These are phyloP conservation scores for Magnusiomyces paraingens DNA, from an alignment of 1,139 yeast genomes.

Conservation along the genomic window DNA sequence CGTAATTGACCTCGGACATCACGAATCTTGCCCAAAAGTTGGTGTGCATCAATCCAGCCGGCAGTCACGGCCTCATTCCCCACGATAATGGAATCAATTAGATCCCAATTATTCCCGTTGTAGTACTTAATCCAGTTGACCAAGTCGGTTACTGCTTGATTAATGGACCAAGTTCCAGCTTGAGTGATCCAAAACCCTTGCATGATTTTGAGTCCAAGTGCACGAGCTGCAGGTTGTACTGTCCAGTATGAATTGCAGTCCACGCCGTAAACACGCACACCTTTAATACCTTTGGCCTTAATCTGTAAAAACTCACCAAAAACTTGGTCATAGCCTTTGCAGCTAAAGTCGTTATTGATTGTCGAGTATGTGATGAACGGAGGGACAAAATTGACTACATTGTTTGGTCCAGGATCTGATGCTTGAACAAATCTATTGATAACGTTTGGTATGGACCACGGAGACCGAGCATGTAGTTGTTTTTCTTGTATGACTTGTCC, in stretches of 20 bases:
- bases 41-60: conserved; percentile 50
- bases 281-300: conserved; percentile 51
- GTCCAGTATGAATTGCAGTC: conserved; percentile 69
- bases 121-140: conserved; percentile 37
- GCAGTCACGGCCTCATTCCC: conserved; percentile 82
- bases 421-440: too few relatives aligned
- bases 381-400: conserved; percentile 37
- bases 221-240: conserved; percentile 54
- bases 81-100: conserved; percentile 66
- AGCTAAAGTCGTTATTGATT: conserved; percentile 57
- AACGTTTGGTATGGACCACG: too few relatives aligned
- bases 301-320: conserved; percentile 54
- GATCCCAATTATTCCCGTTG: conserved; percentile 52
- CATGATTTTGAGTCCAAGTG: conserved; percentile 62
- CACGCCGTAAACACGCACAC: conserved; percentile 73
- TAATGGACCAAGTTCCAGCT: conserved; percentile 62
- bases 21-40: conserved; percentile 55
- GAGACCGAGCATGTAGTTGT: too few relatives aligned
- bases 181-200: conserved; percentile 80
- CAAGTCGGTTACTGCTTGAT: conserved; percentile 48
- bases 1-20: conserved; percentile 52
- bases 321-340: conserved; percentile 55
- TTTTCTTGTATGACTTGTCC: too few relatives aligned
- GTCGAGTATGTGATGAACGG: conserved; percentile 72
- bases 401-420: background rate